A percentile compares a stretch with the other conserved stretches of the same genome.
Conservation (phyloP, 2,329 filamentous ascomycete species). For the Cryphonectria naterciae region DNA sequence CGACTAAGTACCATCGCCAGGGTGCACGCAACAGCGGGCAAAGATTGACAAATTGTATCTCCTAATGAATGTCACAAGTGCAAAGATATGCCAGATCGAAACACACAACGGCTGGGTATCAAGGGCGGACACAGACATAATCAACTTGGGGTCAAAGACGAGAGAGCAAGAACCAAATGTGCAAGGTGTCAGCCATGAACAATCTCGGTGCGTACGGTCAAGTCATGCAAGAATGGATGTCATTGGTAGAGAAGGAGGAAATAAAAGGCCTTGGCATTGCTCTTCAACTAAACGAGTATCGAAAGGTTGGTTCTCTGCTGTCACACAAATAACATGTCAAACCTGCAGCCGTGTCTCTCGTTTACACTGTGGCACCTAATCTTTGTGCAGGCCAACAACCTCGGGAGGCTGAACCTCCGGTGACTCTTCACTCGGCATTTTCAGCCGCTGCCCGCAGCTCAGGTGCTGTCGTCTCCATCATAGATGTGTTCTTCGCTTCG, state of each 20-base stretch:
- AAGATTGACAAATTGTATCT: background rate
- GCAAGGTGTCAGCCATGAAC: background rate
- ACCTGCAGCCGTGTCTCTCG: slow-evolving; percentile 9
- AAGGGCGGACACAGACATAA: background rate
- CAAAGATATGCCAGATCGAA: slow-evolving; percentile 9
- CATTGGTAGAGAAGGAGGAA: background rate
- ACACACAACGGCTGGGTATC: background rate
- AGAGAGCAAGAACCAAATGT: background rate
- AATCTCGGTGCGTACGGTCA: background rate
- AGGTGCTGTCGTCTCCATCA: slow-evolving; percentile 56
- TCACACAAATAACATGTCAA: slow-evolving; percentile 15
- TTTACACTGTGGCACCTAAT: background rate
- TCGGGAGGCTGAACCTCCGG: background rate
- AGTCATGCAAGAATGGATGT: background rate
- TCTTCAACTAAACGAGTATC: background rate
- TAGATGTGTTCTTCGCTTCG: slow-evolving; percentile 59
- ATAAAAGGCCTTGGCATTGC: background rate
- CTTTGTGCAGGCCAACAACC: background rate
- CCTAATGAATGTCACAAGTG: background rate
- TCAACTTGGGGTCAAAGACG: no score
- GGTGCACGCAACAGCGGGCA: background rate
- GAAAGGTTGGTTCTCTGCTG: background rate
- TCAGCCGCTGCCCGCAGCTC: slow-evolving; percentile 53
- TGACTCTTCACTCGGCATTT: slow-evolving; percentile 48
- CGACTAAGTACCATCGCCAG: background rate